Base-by-base conservation (phyloP, 75 land plant species). In the Pinus albicaulis region DNA sequence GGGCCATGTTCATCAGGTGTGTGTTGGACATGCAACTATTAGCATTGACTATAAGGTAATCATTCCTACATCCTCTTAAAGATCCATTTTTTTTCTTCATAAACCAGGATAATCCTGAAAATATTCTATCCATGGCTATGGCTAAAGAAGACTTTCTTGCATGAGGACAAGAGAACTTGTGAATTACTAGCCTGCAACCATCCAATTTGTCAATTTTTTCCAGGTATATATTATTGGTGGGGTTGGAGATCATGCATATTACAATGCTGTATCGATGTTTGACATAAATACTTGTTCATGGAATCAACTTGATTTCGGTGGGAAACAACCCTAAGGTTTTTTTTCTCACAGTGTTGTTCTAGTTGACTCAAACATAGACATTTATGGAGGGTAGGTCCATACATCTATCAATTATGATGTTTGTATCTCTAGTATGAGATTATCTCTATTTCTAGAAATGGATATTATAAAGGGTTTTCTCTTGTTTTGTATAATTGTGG, bases 211-310 rank as follows among this genome's bases (percentile, higher is more conserved):
- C 22, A 55, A 3, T 34, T 15, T 52, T 28, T 19, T 83, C 75
- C 82, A 91, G 93, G 85, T 91, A 22, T 91, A 79, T 62, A 72
- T 91, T 5, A 78, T 91, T 61, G 93, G 93, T 56, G 93, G 93
- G 22, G 93, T 91, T 56, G 89, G 93, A 25, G 93, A 91, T 63
- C 84, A 85, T 61, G 79, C 84, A 24, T 91, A 89, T 77, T 88
- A 86, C 75, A 88, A 81, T 64, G 93, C 89, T 80, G 89, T 86
- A 10, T 91, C 91, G 93, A 71, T 83, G 59, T 82, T 91, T 1
- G 91, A 91, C 64, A 41, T 84, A 52, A 71, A n/a, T 41, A 74
- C 74, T 52, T 83, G 80, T 36, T 74, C 87, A 5, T 91, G 93
- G 93, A 73, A 57, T 60, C 81, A 82, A 64, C 85, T 89, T 19